Base-by-base conservation (phyloP, 2,329 filamentous ascomycete genomes). In the Thelonectria blattea region DNA sequence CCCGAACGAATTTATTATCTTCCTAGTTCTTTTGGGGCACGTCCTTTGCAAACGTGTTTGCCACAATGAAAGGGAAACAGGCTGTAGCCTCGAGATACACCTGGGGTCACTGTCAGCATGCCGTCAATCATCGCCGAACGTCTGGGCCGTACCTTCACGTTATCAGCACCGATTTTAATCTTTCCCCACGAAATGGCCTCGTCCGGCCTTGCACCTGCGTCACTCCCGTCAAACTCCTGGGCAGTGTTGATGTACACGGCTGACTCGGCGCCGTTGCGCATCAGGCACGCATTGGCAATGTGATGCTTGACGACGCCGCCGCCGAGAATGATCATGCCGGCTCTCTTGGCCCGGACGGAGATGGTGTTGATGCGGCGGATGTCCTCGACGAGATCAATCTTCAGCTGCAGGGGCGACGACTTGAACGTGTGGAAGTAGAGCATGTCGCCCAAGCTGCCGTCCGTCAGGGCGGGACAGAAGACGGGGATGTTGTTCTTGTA, bases 181-280 rank as follows among this genome's bases (percentile, higher is more conserved):
- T 99, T 99, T 3, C 95, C 95, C 95, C 95, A 99, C 64, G 93
- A 97, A 15, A 99, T 91, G 5, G 95, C 95, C 79, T 99, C 95
- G 71, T 99, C 95, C 5, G 95, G 95, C 56, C 95, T 83, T 3
- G 95, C 95, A 1, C 95, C 95, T 0, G 95, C 94, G 79, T 99
- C 95, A 70, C 93, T 97, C 3, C 95, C 95, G 74, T 99, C 95
- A 74, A 97, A 99, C 75, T 99, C 95, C 75, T 97, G 93, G 0
- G 88, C 95, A 1, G 95, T 99, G 77, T 99, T 99, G 76, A 99
- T 92, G 75, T 97, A 99, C 1, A 99, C 95, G 2, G 95, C 95
- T 64, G 91, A 94, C 76, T 99, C 95, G 15, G 95, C 95, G 2
- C 95, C 95, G 71, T 99, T 99, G 51, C 95, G 88, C 95, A 99